Evolutionary conservation across 352 stramenopile species (phyloP).

Genomic region (Sclerospora graminicola): DNA sequence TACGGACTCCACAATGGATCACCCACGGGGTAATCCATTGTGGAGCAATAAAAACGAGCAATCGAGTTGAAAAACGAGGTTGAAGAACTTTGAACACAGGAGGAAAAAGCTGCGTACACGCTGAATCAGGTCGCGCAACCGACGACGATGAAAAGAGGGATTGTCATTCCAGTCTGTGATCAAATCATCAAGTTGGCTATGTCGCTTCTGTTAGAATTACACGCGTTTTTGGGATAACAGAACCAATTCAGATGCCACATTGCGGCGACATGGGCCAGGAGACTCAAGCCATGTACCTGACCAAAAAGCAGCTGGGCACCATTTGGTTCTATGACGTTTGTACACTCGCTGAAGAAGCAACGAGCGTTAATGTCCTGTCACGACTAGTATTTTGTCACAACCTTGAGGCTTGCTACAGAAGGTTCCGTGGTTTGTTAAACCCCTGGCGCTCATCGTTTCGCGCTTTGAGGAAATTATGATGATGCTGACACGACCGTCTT

Average conservation of each 20-base stretch:
- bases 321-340: conserved; percentile 25
- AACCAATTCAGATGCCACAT: conserved; percentile 42
- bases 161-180: conserved; percentile 45
- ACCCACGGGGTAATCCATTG: conserved; percentile 9
- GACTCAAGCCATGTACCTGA: conserved; percentile 20
- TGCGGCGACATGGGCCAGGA: conserved; percentile 34
- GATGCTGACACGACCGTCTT: conserved; percentile 43
- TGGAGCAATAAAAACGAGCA: conserved; percentile 4
- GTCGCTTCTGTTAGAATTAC: conserved; percentile 38
- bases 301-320: conserved; percentile 15
- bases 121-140: conserved; percentile 20
- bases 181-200: conserved; percentile 27
- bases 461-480: conserved; percentile 54
- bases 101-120: conserved; percentile 22
- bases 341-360: conserved; percentile 6
- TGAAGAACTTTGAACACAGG: background rate
- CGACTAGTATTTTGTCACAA: conserved; percentile 33
- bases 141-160: conserved; percentile 12
- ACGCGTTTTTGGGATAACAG: conserved; percentile 21
- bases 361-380: conserved; percentile 10
- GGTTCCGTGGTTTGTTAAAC: conserved; percentile 46
- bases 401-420: conserved; percentile 27
- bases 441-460: conserved; percentile 36
- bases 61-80: conserved; percentile 1
- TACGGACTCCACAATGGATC: too few relatives aligned